Evolutionary conservation across 495 filamentous ascomycete genomes (phyloP).

Genomic region (Annulohypoxylon nitens): DNA sequence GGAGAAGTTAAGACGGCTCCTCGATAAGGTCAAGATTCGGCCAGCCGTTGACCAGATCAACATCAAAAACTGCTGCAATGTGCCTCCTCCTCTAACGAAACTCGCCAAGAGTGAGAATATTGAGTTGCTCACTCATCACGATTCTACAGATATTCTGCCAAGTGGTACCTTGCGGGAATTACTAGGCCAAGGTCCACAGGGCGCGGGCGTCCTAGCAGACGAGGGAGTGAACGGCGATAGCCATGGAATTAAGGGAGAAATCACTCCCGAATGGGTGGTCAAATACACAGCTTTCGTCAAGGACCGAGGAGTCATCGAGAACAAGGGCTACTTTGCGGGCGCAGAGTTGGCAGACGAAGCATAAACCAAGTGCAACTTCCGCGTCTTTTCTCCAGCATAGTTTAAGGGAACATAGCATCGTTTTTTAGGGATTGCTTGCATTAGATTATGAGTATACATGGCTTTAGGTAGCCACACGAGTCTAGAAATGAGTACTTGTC

Average conservation of each 20-base stretch:
- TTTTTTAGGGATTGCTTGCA: constrained; percentile 30
- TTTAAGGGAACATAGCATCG: constrained; percentile 26
- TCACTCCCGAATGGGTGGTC: constrained; percentile 92
- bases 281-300: constrained; percentile 99
- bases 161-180: constrained; percentile 85
- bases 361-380: background rate
- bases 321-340: constrained; percentile 94
- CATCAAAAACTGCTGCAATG: constrained; percentile 94
- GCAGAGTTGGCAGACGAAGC: constrained; percentile 69
- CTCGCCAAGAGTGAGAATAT: constrained; percentile 88
- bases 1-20: constrained; percentile 74
- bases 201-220: constrained; percentile 75
- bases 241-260: constrained; percentile 75
- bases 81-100: constrained; percentile 86
- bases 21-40: constrained; percentile 72
- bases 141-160: constrained; percentile 91
- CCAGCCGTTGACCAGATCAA: constrained; percentile 97
- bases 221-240: constrained; percentile 59
- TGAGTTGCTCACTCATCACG: constrained; percentile 92
- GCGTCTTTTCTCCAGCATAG: constrained; percentile 19
- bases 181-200: constrained; percentile 74
- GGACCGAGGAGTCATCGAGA: constrained; percentile 96
- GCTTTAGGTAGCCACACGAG: background rate
- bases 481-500: constrained; percentile 29
- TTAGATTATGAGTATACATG: constrained; percentile 39